These are phyloP conservation scores for Rhododendron vialii DNA, from an alignment of 148 eudicot species.

Conservation along the genomic window DNA sequence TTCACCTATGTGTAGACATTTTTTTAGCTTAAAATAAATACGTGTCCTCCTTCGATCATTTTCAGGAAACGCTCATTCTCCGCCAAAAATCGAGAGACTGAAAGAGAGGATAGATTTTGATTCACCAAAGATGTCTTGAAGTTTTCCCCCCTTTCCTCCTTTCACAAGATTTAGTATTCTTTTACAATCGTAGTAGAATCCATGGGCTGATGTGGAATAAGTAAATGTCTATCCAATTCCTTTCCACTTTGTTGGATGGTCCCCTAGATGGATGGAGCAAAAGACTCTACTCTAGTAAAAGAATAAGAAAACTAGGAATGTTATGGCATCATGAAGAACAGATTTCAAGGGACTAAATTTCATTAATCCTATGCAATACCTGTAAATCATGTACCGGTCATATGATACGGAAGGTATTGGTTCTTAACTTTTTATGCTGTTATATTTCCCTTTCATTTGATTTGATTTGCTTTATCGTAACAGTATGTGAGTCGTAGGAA, in stretches of 20 bases:
- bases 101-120: neutral
- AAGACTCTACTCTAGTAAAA: neutral
- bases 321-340: neutral
- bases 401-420: neutral
- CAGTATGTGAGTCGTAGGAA: neutral
- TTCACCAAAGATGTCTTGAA: neutral
- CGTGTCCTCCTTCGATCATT: neutral
- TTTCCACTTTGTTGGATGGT: conserved; percentile 12
- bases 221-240: conserved; percentile 24
- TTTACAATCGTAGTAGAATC: conserved; percentile 8
- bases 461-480: neutral
- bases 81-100: neutral
- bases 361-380: neutral
- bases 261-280: neutral
- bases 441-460: neutral
- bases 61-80: neutral
- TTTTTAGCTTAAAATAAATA: neutral
- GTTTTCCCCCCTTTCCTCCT: neutral
- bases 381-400: neutral
- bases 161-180: neutral
- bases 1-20: neutral
- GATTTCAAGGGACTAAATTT: neutral
- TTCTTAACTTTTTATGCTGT: neutral
- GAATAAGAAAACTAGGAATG: neutral
- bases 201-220: conserved; percentile 19